A percentile compares a stretch with the other conserved stretches of the same genome.
phyloP scores from a whole-genome alignment of 768 basidiomycete species.

The Naganishia kalamii region DNA sequence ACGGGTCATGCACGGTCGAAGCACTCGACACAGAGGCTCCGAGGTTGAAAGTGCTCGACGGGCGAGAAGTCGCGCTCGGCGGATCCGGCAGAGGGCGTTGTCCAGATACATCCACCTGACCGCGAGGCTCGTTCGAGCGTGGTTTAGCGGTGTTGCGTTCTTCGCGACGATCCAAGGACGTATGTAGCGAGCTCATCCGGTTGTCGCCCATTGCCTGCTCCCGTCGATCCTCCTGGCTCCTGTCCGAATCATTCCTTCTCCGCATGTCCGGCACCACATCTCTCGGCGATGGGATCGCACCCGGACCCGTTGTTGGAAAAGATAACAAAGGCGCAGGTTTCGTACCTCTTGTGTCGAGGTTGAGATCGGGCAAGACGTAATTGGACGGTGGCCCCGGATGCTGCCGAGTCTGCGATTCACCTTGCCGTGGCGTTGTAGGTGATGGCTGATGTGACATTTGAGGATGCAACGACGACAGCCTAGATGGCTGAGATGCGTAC shows the following conservation, averaged over 20 bases:
- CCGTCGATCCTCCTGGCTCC: neutral
- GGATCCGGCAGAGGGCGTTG: conserved; percentile 6
- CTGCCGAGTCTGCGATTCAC: neutral
- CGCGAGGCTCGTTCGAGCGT: neutral
- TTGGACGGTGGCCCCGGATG: neutral
- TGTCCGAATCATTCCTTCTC: neutral
- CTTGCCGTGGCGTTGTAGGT: neutral
- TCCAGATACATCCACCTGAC: neutral
- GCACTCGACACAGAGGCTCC: neutral
- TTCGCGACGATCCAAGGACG: neutral
- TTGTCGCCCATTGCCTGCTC: neutral
- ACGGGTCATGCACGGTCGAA: neutral
- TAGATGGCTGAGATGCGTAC: neutral
- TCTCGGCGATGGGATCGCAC: neutral
- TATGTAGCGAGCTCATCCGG: neutral
- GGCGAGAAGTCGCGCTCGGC: neutral
- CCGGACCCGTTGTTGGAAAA: neutral
- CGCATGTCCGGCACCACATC: neutral
- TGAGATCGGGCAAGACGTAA: neutral
- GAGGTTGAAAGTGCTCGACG: neutral
- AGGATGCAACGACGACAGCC: neutral
- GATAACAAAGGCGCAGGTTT: neutral
- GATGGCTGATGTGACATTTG: neutral
- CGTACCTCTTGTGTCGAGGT: neutral
- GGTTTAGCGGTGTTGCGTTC: neutral